These are phyloP conservation scores for Malania oleifera DNA, from an alignment of 164 flowering plant genomes.

Conservation along the genomic window DNA sequence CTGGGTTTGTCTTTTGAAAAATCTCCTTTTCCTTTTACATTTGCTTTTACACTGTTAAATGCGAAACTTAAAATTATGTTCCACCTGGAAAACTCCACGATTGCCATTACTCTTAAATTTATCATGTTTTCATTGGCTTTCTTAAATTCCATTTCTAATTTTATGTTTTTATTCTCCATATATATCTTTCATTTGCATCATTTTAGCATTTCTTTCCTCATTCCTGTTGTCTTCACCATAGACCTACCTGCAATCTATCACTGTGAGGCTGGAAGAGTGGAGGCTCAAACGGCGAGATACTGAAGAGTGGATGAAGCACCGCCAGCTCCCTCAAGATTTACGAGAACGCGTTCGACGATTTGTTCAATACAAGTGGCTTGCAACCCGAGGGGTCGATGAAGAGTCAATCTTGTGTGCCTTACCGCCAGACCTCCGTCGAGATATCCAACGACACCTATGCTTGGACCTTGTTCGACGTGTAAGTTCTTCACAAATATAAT, in stretches of 20 bases:
- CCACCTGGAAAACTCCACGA: too few relatives aligned
- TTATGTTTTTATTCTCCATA: too few relatives aligned
- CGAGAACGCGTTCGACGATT: constrained; percentile 43
- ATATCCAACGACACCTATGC: constrained; percentile 63
- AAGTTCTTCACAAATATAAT: constrained; percentile 25
- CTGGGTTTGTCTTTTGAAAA: too few relatives aligned
- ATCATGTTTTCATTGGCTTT: too few relatives aligned
- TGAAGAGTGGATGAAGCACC: constrained; percentile 74
- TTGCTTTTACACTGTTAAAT: too few relatives aligned
- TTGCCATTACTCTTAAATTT: too few relatives aligned
- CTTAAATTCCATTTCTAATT: too few relatives aligned
- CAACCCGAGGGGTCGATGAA: constrained; percentile 70
- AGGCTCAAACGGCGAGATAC: constrained; percentile 66
- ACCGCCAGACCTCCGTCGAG: constrained; percentile 64
- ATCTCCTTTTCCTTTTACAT: too few relatives aligned
- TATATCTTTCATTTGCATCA: too few relatives aligned
- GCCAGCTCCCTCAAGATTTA: constrained; percentile 53
- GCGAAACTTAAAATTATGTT: too few relatives aligned
- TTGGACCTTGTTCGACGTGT: constrained; percentile 71
- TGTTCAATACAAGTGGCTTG: constrained; percentile 67
- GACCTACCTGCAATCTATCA: constrained; percentile 68
- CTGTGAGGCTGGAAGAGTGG: constrained; percentile 72
- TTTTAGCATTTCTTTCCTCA: background rate
- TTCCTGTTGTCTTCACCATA: constrained; percentile 14
- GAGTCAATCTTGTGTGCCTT: constrained; percentile 45